Evolutionary conservation across 176 grass and related monocot genomes (phyloP).

Genomic region (Guadua angustifolia): DNA sequence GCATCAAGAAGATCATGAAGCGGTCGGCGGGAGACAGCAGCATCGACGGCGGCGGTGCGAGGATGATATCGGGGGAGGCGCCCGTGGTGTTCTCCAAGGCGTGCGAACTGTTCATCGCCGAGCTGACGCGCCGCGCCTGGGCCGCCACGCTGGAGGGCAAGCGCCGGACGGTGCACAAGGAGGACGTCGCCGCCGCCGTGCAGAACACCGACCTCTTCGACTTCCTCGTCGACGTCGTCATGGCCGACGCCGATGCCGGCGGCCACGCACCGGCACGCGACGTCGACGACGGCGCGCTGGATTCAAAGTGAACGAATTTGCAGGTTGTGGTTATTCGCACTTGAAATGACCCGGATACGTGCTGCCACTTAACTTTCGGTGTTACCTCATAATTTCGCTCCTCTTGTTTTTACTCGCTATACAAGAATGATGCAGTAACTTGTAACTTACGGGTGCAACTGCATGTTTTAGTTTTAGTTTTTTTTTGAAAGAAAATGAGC

Average conservation of each 20-base stretch:
- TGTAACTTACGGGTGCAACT: not conserved
- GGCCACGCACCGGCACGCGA: not conserved
- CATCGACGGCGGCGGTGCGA: slow-evolving; percentile 28
- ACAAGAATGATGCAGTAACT: not conserved
- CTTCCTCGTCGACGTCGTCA: slow-evolving; percentile 63
- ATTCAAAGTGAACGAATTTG: slow-evolving; percentile 12
- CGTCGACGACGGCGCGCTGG: not conserved
- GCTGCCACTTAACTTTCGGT: not conserved
- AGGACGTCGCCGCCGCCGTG: slow-evolving; percentile 58
- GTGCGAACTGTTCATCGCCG: slow-evolving; percentile 67
- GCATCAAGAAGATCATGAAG: slow-evolving; percentile 89
- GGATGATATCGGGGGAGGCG: slow-evolving; percentile 76
- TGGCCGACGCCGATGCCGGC: not conserved
- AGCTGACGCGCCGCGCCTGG: slow-evolving; percentile 63
- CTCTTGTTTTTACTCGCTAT: not conserved
- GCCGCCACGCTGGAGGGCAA: slow-evolving; percentile 46
- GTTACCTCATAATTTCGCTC: too few species aligned
- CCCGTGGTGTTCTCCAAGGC: slow-evolving; percentile 69
- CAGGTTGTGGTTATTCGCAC: not conserved
- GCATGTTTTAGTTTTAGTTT: not conserved
- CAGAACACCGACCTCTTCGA: slow-evolving; percentile 64
- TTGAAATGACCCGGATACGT: not conserved
- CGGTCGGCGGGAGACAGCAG: slow-evolving; percentile 46
- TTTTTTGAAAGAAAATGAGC: too few species aligned
- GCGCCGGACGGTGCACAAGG: slow-evolving; percentile 57